Conservation (phyloP, 176 grass and related monocot genomes). For the Musa troglodytarum region DNA sequence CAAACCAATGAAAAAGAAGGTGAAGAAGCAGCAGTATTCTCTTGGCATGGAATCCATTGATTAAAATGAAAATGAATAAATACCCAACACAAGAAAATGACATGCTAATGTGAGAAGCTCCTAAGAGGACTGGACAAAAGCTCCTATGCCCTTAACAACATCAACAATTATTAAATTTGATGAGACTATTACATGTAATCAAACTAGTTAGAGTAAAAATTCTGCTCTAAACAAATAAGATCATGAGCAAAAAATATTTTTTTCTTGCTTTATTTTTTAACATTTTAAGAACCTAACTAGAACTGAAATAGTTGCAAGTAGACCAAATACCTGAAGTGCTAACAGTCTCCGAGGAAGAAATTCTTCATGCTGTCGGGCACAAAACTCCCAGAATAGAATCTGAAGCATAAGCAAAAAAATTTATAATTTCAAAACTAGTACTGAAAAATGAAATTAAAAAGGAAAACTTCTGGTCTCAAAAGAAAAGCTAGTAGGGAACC, state of each 20-base stretch:
- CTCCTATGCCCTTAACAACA: background rate
- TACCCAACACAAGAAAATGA: background rate
- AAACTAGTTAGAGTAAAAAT: background rate
- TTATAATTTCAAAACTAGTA: constrained; percentile 4
- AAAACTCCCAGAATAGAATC: constrained; percentile 97
- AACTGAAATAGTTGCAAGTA: background rate
- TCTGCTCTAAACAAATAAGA: background rate
- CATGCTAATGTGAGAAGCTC: background rate
- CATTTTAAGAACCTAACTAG: background rate
- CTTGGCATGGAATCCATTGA: background rate
- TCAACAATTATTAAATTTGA: background rate
- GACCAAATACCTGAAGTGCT: constrained; percentile 60
- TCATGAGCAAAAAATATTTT: background rate
- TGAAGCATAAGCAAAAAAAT: constrained; percentile 17
- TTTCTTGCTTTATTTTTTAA: background rate
- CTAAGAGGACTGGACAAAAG: background rate
- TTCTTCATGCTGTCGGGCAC: constrained; percentile 73
- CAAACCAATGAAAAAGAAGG: background rate
- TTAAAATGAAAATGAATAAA: background rate
- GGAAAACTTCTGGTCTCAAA: constrained; percentile 11
- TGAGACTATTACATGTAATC: background rate
- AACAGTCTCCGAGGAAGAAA: constrained; percentile 72
- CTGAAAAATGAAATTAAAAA: background rate
- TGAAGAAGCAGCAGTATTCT: background rate
- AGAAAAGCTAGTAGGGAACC: constrained; percentile 24